phyloP scores from a whole-genome alignment of 164 flowering plant species.

The Sedum album region DNA sequence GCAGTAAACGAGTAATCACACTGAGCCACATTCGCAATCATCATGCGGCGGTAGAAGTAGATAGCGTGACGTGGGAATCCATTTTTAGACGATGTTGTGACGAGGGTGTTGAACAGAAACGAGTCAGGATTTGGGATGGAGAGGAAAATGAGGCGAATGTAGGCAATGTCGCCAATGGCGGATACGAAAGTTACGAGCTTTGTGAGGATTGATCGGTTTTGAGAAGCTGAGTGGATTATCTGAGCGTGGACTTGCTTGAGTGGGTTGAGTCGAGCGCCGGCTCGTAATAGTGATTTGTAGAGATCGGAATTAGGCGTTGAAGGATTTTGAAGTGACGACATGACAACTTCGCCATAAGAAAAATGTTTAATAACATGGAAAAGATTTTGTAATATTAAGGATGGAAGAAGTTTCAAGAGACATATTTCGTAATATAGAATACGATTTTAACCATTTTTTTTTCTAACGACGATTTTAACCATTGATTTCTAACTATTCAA shows the following conservation, averaged over 20 bases:
- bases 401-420: too few relatives aligned
- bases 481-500: too few relatives aligned
- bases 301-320: too few relatives aligned
- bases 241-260: neutral
- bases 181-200: constrained; percentile 51
- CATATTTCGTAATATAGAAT: too few relatives aligned
- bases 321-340: too few relatives aligned
- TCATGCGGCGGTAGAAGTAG: constrained; percentile 45
- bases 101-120: constrained; percentile 55
- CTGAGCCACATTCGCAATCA: constrained; percentile 14
- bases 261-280: neutral
- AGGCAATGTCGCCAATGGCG: constrained; percentile 40
- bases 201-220: constrained; percentile 47
- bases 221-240: neutral
- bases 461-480: too few relatives aligned
- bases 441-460: too few relatives aligned
- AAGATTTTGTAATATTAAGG: too few relatives aligned
- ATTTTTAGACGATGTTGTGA: constrained; percentile 33
- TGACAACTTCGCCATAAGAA: too few relatives aligned
- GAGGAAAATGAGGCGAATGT: constrained; percentile 41
- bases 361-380: too few relatives aligned
- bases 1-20: constrained; percentile 52
- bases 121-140: constrained; percentile 47
- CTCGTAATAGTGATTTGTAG: too few relatives aligned
- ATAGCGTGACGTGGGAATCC: constrained; percentile 34